Base-by-base conservation (phyloP, 2,329 filamentous ascomycete species). In the Fusarium temperatum region DNA sequence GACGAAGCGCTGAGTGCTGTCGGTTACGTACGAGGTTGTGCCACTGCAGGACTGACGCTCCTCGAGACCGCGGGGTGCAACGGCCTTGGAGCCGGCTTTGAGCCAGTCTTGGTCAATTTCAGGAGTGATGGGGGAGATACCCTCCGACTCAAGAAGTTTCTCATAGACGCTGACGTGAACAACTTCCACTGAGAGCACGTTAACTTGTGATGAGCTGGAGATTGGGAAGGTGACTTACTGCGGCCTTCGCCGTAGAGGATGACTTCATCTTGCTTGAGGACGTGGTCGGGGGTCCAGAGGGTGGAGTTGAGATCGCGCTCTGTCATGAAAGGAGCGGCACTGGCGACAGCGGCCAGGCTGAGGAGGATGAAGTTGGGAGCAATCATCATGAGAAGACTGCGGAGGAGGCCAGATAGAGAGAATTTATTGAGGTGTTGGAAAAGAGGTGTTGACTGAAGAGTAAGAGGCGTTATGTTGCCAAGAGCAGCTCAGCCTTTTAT, bases 221-320 rank as follows among this genome's bases (percentile, higher is more conserved):
- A 6, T 3, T 15, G 20, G 3, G 6, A n/a, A 4, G 3, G 6
- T 1, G 6, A 67, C 67, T 44, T 71, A 71, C 51, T 71, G 22
- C 68, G 68, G 3, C 68, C 67, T 17, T 57, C 32, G 2, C 68
- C 67, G 11, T 72, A 75, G 26, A 75, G 72, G 15, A 75, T 75
- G 3, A 75, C 72, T 42, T 75, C 64, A 5, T 75, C 61, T 5
- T n/a, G 57, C 50, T 66, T 15, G 9, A 75, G 68, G 18, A 75
- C 8, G 6, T 72, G 72, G 8, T 75, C 68, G 5, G 68, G 68
- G 15, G 68, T 63, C 68, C 72, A 75, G 22, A 53, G 22, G 17
- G 72, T 75, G 20, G 64, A 66, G 51, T 75, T 75, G 6, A 75
- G 65, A 3, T 59, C 56, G 4, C 66, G 62, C 17, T 64, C 57